Evolutionary conservation across 805 yeast genomes (phyloP), one percentile per base, ranked within the genome.

Genomic region (Candida berthetii): DNA sequence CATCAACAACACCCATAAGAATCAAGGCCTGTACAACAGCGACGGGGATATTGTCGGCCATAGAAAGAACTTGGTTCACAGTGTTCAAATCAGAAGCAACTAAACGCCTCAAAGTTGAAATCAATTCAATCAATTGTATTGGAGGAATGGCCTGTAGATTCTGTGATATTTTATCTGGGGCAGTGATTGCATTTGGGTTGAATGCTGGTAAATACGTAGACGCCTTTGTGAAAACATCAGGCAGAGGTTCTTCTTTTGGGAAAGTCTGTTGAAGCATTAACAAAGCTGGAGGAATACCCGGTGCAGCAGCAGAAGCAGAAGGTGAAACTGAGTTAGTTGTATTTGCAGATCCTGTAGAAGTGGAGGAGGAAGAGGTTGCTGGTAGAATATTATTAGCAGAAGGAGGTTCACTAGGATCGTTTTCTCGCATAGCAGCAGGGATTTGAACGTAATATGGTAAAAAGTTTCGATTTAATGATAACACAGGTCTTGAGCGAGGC

Each of bases 1-100:
- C 68, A 55, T 83, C 85, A 18, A 85, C 76, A 35, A 85, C 70
- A 1, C 93, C 95, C 90, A 85, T 84, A 37, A 83, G 67, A 16
- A 85, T 62, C 46, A 85, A 65, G 2, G 89, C 85, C 56, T 85
- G 93, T 0, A 90, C 78, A 1, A 86, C 80, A 1, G 85, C 72
- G 3, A 78, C 64, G 3, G 89, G 82, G 34, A 84, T 62, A 37
- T 78, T 62, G 15, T 80, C 80, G 48, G 78, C 63, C 50, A 74
- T 63, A 42, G 66, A 68, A 50, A 78, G 66, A 43, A 82, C 66
- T 43, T 72, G 73, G 41, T 73, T 68, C 18, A 80, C 80, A 46
- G 82, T 59, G 29, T 59, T 51, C 31, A 76, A 42, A 39, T 52
- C 45, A 11, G 43, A 31, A 11, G 38, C 35, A 31, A 50, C 31